Base-by-base conservation (phyloP, 805 yeast genomes). In the Candida germanica region DNA sequence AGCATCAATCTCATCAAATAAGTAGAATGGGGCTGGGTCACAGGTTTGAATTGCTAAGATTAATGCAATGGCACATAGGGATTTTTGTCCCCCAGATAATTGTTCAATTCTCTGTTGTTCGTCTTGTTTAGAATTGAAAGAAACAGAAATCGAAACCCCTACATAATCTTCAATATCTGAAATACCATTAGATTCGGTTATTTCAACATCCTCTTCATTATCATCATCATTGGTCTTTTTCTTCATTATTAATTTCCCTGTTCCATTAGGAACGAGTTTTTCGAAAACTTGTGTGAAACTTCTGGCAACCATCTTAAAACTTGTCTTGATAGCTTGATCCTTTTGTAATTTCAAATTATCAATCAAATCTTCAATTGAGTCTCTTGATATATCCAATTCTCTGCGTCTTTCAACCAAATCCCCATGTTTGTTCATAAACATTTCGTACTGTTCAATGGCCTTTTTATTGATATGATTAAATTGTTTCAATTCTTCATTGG, bases 1-100 rank as follows among this genome's bases (percentile, higher is more conserved):
- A 4, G 98, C 97, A 63, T 93, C 98, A 40, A 93, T 83, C 64
- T 93, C 98, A 60, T 93, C 98, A 59, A 93, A 91, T 31, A 93
- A 61, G 55, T 93, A 93, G 58, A 93, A 93, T 32, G 98, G 97
- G 6, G 97, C 97, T 8, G 98, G 98, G 49, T 93, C 98, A 46
- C 94, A 87, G 53, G 76, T 79, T 64, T 93, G 98, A 41, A 91
- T 87, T 3, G 98, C 97, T 39, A 93, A 71, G 46, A 93, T 89
- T 33, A 93, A 72, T 0, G 98, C 89, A 48, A 93, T 79, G 1
- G 98, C 98, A 67, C 98, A 89, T n/a, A 93, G 66, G 0, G 97
- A 85, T 56, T 91, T 91, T 54, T 93, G 98, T 8, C 98, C 98
- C 26, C 98, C 98, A 1, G 96, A 87, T 12, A 93, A 68, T 55